Conservation (phyloP, 768 basidiomycete species). For the Leucogyrophana mollusca region DNA sequence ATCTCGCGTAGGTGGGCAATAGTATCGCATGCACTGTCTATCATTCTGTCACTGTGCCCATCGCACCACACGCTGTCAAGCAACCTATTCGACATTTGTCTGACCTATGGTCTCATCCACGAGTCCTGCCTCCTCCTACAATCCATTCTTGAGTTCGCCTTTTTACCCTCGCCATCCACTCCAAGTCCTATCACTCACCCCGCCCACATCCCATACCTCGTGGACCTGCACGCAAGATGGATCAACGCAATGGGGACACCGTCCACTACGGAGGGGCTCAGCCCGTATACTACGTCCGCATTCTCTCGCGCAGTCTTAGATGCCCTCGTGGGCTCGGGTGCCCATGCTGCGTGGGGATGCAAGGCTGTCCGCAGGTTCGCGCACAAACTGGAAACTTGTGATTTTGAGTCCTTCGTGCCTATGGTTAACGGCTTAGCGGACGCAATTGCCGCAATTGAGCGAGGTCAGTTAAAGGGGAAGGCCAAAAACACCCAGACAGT, state of each 20-base stretch:
- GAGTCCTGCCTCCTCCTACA: conserved; percentile 46
- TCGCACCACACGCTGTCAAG: conserved; percentile 48
- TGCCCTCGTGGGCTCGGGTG: conserved; percentile 26
- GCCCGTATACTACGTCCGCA: conserved; percentile 23
- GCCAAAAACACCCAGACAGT: background rate
- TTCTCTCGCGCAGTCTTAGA: conserved; percentile 23
- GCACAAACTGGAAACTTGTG: conserved; percentile 24
- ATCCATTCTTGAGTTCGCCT: conserved; percentile 38
- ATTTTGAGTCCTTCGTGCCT: conserved; percentile 32
- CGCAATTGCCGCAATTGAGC: conserved; percentile 3
- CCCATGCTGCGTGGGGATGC: conserved; percentile 40
- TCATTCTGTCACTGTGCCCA: conserved; percentile 45
- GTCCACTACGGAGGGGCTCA: background rate
- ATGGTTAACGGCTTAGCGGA: conserved; percentile 29
- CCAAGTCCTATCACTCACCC: conserved; percentile 40
- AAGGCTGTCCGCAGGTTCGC: conserved; percentile 39
- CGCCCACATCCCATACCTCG: conserved; percentile 45
- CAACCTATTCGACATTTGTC: conserved; percentile 49
- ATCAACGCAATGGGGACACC: conserved; percentile 10
- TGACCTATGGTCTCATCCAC: conserved; percentile 39
- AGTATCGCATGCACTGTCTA: conserved; percentile 49
- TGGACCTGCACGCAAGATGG: conserved; percentile 45
- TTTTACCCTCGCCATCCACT: conserved; percentile 24
- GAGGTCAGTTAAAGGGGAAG: conserved; percentile 2
- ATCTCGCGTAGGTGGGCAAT: conserved; percentile 40